Conservation (phyloP, 345 rosid species). For the Physaria fendleri region DNA sequence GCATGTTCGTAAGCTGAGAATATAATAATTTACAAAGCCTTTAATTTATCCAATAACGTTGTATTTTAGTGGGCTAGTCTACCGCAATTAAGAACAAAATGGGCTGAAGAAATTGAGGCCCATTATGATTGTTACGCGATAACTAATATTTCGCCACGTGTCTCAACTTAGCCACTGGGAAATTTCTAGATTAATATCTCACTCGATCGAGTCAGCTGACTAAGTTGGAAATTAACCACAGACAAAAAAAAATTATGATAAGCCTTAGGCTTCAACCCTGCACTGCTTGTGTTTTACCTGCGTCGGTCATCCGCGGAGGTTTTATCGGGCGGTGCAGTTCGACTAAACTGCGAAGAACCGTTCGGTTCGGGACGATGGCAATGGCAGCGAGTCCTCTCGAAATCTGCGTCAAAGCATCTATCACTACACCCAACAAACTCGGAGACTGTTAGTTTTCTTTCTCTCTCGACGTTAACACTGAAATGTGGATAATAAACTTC, state of each 20-base stretch:
- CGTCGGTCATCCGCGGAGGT: slow-evolving; percentile 36
- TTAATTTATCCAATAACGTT: no score
- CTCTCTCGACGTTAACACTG: not conserved
- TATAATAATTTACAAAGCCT: no score
- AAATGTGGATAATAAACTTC: slow-evolving; percentile 16
- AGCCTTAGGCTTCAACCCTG: slow-evolving; percentile 44
- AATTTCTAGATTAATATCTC: not conserved
- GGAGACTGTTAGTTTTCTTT: slow-evolving; percentile 75
- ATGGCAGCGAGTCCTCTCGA: slow-evolving; percentile 57
- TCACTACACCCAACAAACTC: slow-evolving; percentile 58
- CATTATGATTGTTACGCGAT: not conserved
- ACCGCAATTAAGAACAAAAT: not conserved
- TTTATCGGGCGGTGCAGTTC: slow-evolving; percentile 19
- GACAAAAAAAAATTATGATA: slow-evolving; percentile 34
- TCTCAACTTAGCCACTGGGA: slow-evolving; percentile 14
- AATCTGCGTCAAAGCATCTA: slow-evolving; percentile 84
- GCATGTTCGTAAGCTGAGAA: no score
- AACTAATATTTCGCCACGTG: slow-evolving; percentile 15
- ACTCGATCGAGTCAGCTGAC: not conserved
- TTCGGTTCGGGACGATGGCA: slow-evolving; percentile 30
- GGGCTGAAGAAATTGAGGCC: slow-evolving; percentile 15
- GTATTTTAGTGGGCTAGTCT: not conserved
- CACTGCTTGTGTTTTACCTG: slow-evolving; percentile 41
- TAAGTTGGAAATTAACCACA: not conserved
- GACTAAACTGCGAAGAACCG: slow-evolving; percentile 11